A percentile compares a stretch with the other conserved stretches of the same genome.
phyloP scores from a whole-genome alignment of 345 rosid species.

The Alliaria petiolata region DNA sequence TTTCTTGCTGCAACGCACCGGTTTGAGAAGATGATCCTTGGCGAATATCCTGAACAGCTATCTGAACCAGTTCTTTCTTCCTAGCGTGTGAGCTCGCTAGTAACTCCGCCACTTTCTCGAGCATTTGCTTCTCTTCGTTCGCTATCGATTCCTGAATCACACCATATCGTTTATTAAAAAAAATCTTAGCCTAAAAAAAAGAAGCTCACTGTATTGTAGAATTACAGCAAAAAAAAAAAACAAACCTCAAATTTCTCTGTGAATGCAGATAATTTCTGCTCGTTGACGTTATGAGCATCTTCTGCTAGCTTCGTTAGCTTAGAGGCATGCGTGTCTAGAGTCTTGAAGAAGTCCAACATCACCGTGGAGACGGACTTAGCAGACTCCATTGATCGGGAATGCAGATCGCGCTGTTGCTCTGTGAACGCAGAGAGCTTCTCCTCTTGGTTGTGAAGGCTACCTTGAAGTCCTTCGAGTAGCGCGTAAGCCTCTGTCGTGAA shows the following conservation, averaged over 20 bases:
- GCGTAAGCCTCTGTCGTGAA: slow-evolving; percentile 80
- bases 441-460: slow-evolving; percentile 69
- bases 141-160: slow-evolving; percentile 70
- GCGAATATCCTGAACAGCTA: slow-evolving; percentile 78
- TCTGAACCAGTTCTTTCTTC: slow-evolving; percentile 88
- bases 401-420: slow-evolving; percentile 75
- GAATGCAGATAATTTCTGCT: slow-evolving; percentile 71
- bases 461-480: slow-evolving; percentile 72
- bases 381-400: slow-evolving; percentile 75
- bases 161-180: background rate
- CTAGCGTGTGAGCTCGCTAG: slow-evolving; percentile 73
- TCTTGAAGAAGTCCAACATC: slow-evolving; percentile 67
- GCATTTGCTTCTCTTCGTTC: slow-evolving; percentile 76
- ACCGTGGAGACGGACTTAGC: slow-evolving; percentile 71
- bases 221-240: background rate
- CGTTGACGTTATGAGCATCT: slow-evolving; percentile 74
- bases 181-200: background rate
- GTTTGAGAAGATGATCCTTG: slow-evolving; percentile 75
- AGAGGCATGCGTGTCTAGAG: slow-evolving; percentile 62
- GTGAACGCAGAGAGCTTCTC: slow-evolving; percentile 71
- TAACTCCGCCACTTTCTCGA: slow-evolving; percentile 81
- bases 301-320: slow-evolving; percentile 66
- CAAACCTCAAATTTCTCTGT: slow-evolving; percentile 89
- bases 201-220: slow-evolving; percentile 1
- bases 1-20: slow-evolving; percentile 64